A percentile compares a stretch with the other conserved stretches of the same genome.
phyloP scores from a whole-genome alignment of 106 monocot species.

The Dioscorea alata region DNA sequence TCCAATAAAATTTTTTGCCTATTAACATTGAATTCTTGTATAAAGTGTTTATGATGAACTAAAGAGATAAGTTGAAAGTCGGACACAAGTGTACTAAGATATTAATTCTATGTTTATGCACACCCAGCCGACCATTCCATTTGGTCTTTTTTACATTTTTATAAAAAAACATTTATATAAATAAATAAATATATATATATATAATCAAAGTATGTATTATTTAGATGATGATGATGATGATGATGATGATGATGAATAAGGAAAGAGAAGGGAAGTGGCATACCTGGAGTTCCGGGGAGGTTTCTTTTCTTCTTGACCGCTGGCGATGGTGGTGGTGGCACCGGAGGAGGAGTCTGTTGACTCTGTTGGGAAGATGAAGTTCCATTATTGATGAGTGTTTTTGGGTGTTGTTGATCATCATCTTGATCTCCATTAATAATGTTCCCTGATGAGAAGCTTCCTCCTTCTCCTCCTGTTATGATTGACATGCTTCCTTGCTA shows the following conservation, averaged over 20 bases:
- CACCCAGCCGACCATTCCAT: too few species aligned
- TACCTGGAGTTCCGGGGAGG: slow-evolving; percentile 13
- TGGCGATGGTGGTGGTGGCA: neutral
- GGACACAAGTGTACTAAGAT: too few species aligned
- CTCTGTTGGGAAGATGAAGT: neutral
- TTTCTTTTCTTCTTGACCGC: slow-evolving; percentile 2
- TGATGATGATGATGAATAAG: neutral
- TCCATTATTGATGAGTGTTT: neutral
- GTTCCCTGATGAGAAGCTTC: slow-evolving; percentile 4
- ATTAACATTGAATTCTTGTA: too few species aligned
- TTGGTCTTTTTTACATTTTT: too few species aligned
- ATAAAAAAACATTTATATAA: too few species aligned
- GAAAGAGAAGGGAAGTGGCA: too few species aligned
- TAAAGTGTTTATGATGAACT: too few species aligned
- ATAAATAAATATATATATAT: neutral
- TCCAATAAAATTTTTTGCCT: too few species aligned
- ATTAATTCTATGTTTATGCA: too few species aligned
- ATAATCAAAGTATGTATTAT: neutral
- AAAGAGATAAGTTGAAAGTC: too few species aligned
- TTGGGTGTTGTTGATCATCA: neutral
- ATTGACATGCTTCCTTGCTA: neutral
- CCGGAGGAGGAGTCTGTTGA: too few species aligned
- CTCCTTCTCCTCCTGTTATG: neutral
- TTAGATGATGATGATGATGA: neutral
- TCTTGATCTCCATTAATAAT: neutral